Conservation (phyloP, 2,329 filamentous ascomycete species). For the Cladophialophora bantiana region DNA sequence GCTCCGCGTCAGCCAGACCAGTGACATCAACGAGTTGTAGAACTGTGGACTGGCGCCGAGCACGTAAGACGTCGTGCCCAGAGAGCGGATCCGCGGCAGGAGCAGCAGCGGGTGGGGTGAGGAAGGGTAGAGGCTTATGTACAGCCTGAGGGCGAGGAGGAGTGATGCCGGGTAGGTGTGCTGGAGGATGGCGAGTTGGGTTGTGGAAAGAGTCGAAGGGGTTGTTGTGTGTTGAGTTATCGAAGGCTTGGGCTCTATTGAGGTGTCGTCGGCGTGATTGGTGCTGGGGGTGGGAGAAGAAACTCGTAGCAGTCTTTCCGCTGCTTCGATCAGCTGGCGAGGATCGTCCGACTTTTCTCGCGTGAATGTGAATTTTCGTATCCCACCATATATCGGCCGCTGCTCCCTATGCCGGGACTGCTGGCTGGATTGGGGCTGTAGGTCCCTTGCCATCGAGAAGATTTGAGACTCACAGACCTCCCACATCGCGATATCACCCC, state of each 20-base stretch:
- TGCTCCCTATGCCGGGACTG: background rate
- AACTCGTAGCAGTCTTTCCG: slow-evolving; percentile 9
- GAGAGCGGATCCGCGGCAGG: slow-evolving; percentile 49
- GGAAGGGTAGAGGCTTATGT: slow-evolving; percentile 50
- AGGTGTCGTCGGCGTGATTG: background rate
- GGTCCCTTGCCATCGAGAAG: slow-evolving; percentile 31
- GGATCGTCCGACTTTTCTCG: slow-evolving; percentile 23
- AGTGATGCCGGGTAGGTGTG: slow-evolving; percentile 52
- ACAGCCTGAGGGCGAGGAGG: slow-evolving; percentile 50
- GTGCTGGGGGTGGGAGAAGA: background rate
- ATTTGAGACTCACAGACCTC: slow-evolving; percentile 32
- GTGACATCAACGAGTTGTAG: slow-evolving; percentile 54
- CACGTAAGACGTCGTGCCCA: slow-evolving; percentile 52
- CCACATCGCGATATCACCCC: slow-evolving; percentile 36
- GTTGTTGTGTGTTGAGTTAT: background rate
- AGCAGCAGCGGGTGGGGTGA: slow-evolving; percentile 52
- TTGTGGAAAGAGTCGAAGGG: background rate
- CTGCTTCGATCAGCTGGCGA: slow-evolving; percentile 18
- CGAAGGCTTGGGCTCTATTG: no score
- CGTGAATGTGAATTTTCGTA: slow-evolving; percentile 21
- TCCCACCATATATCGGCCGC: background rate
- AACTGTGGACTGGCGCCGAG: slow-evolving; percentile 51
- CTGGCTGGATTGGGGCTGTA: slow-evolving; percentile 6
- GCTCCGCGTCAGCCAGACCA: slow-evolving; percentile 52
- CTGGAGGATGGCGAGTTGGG: slow-evolving; percentile 23